Percentiles rank a stretch among this genome's conserved stretches.
phyloP scores from a whole-genome alignment of 495 filamentous ascomycete genomes.

The Penicillium bialowiezense region DNA sequence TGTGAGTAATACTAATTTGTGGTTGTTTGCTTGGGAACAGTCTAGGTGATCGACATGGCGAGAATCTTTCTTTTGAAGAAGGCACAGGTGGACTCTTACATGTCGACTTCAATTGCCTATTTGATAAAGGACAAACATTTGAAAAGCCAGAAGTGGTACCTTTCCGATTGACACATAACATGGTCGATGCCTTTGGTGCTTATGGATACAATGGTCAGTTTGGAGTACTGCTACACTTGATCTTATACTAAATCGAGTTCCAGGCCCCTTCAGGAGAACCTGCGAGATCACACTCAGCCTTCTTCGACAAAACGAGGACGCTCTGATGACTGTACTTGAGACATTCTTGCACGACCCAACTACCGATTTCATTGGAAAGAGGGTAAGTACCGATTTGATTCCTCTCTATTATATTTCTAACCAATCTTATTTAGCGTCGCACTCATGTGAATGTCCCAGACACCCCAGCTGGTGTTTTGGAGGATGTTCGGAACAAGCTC shows the following conservation, averaged over 20 bases:
- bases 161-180: constrained; percentile 98
- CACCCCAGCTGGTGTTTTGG: constrained; percentile 85
- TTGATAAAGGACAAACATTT: constrained; percentile 97
- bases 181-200: constrained; percentile 93
- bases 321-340: constrained; percentile 93
- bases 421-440: constrained; percentile 46
- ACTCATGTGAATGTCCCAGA: constrained; percentile 65
- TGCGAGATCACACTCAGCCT: constrained; percentile 83
- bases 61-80: constrained; percentile 96
- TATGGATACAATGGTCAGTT: constrained; percentile 72
- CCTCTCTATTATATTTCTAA: neutral
- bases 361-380: constrained; percentile 82
- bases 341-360: constrained; percentile 97
- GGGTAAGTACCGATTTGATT: constrained; percentile 39
- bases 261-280: constrained; percentile 83
- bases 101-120: constrained; percentile 99
- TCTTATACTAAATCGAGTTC: constrained; percentile 5
- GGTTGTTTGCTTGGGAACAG: constrained; percentile 24
- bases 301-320: constrained; percentile 88
- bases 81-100: constrained; percentile 91
- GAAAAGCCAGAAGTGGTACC: constrained; percentile 92
- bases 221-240: neutral
- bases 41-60: constrained; percentile 94
- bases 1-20: constrained; percentile 4
- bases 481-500: constrained; percentile 84